Evolutionary conservation across 106 monocot genomes (phyloP), one percentile per base, ranked within the genome.

Genomic region (Platanthera zijinensis): DNA sequence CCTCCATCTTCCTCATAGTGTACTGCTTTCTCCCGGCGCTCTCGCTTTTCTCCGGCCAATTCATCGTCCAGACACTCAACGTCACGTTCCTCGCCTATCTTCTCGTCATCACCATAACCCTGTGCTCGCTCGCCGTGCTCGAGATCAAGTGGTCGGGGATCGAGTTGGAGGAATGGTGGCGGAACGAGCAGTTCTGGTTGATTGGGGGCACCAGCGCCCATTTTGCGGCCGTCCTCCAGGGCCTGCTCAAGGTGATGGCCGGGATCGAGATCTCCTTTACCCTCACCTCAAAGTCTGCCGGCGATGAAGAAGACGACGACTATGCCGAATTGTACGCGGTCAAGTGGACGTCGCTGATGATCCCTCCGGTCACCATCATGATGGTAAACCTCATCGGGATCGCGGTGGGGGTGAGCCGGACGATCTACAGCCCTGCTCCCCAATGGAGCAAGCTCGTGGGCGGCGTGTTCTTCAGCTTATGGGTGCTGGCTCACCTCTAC

Each of bases 11-110:
- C 87, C 89, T 95, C 67, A 89, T 95, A 10, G 91, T 87, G 51
- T 95, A 95, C 78, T 95, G 95, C 81, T 91, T 95, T 80, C 87
- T 95, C 14, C 95, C 91, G 12, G 95, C 95, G 12, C 84, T 95
- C 39, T 95, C 91, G 5, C 87, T 95, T 76, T 89, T 95, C 84
- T 85, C 95, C 0, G 95, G 95, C 21, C 84, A 95, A 73, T 95
- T 95, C 87, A 95, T 95, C 50, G 91, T 95, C 17, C 70, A 70
- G 70, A 70, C 70, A 4, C 94, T 95, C n/a, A 51, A 79, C 76
- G 91, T 95, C 72, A 89, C 89, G 10, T 5, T 91, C 54, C 75
- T 75, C 17, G 1, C 75, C 52, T 75, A 75, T 12, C 75, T 75
- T 25, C 52, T 75, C 12, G 32, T 28, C 56, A 75, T 75, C 56